Evolutionary conservation across 495 filamentous ascomycete species (phyloP), one percentile per base, ranked within the genome.

Genomic region (Margaritispora aquatica): DNA sequence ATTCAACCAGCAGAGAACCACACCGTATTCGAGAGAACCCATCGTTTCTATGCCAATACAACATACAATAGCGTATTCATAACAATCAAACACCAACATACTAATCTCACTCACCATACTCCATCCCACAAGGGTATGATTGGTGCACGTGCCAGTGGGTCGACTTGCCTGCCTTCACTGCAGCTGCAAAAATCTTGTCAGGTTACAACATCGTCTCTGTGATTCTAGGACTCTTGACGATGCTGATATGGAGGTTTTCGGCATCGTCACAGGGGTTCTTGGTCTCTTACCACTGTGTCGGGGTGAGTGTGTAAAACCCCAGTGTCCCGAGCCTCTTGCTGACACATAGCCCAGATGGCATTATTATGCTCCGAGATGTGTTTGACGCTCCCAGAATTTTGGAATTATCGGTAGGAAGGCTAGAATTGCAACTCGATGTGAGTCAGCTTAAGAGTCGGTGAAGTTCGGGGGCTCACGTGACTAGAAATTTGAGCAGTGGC

Each of bases 391-490:
- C 55, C 10, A 57, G 52, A 15, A 54, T 52, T 2, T 51, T 67
- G 8, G 47, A 57, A 23, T 36, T 67, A 26, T 50, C 55, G 4
- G 61, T 67, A 24, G 65, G 62, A 8, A 59, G 65, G 49, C 20
- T 67, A n/a, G 65, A 67, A 22, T 17, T 67, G 20, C 65, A 67
- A 52, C 23, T 46, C 55, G 59, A 67, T 38, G 65, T 64, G n/a
- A 55, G 62, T 66, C 53, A 44, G 4, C 10, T 44, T 3, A 8
- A n/a, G 38, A 44, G 38, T 19, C 38, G 8, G 50, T 15, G 3
- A 8, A 44, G 17, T 17, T n/a, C 7, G 13, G 26, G 23, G 31
- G 19, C 10, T 57, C 53, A 60, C 58, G 50, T 59, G 57, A 61
- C 29, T 31, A 66, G 65, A 21, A 51, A 49, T 67, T 46, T 49